These are phyloP conservation scores for Cryptococcus floricola DNA, from an alignment of 1,284 basidiomycete genomes.

Conservation along the genomic window DNA sequence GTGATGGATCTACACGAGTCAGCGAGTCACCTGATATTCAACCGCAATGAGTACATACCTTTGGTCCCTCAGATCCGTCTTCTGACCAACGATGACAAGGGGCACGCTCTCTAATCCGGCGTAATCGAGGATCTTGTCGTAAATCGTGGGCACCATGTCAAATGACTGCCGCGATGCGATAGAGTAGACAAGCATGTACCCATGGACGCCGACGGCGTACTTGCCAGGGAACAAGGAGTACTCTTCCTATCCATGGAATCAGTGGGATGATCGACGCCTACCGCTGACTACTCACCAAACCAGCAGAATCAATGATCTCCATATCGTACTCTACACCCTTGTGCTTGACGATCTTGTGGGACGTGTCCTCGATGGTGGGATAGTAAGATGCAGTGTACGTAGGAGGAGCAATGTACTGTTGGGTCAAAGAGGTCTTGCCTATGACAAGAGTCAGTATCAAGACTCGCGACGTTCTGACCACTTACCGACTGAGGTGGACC, in stretches of 20 bases:
- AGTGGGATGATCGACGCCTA: not conserved
- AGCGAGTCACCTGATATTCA: not conserved
- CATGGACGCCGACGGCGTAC: conserved; percentile 77
- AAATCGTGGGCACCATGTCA: conserved; percentile 91
- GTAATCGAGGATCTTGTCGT: conserved; percentile 97
- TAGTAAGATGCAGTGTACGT: conserved; percentile 78
- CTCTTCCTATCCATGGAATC: conserved; percentile 61
- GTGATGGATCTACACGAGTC: conserved; percentile 64
- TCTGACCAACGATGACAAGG: conserved; percentile 94
- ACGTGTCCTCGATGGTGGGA: conserved; percentile 90
- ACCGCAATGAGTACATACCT: conserved; percentile 22
- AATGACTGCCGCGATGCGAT: conserved; percentile 89
- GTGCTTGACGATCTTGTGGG: conserved; percentile 77
- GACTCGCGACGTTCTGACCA: conserved; percentile 10
- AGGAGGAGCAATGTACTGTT: conserved; percentile 65
- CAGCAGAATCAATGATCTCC: conserved; percentile 98
- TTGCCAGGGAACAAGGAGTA: conserved; percentile 78
- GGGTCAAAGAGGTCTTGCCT: conserved; percentile 76
- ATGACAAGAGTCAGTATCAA: conserved; percentile 4
- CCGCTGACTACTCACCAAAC: conserved; percentile 54
- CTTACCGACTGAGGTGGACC: conserved; percentile 73
- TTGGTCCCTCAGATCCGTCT: conserved; percentile 70
- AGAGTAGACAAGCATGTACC: conserved; percentile 89
- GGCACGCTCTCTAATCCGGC: conserved; percentile 85
- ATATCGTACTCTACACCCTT: conserved; percentile 84